phyloP scores from a whole-genome alignment of 1,139 yeast genomes.

The Meyerozyma smithsonii region DNA sequence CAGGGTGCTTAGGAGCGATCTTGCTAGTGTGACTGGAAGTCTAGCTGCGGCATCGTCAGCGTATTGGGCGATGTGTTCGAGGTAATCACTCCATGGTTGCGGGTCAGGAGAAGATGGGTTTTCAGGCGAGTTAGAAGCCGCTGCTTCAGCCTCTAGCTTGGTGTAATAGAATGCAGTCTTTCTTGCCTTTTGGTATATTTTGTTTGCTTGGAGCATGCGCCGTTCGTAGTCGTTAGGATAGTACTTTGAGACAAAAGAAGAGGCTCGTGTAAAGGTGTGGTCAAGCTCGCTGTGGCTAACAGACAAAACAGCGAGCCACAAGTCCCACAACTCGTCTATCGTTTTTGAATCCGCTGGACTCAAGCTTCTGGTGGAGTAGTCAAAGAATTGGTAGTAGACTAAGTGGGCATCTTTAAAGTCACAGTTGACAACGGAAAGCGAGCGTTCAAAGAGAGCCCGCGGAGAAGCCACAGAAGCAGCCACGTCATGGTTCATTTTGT shows the following conservation, averaged over 20 bases:
- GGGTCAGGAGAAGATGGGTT: slow-evolving; percentile 14
- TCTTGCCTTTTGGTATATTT: slow-evolving; percentile 26
- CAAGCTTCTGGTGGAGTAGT: slow-evolving; percentile 14
- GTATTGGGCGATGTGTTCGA: slow-evolving; percentile 23
- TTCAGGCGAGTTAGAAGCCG: slow-evolving; percentile 5
- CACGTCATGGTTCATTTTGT: slow-evolving; percentile 8
- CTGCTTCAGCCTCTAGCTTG: slow-evolving; percentile 15
- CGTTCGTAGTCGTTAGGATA: slow-evolving; percentile 29
- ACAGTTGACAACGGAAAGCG: slow-evolving; percentile 25
- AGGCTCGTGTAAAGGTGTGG: slow-evolving; percentile 38
- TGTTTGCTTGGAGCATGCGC: slow-evolving; percentile 36
- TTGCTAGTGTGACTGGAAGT: background rate
- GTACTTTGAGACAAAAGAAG: slow-evolving; percentile 37
- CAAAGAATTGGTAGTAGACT: slow-evolving; percentile 26
- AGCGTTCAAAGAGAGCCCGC: slow-evolving; percentile 12
- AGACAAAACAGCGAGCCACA: slow-evolving; percentile 4
- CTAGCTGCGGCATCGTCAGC: background rate
- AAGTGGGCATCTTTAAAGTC: slow-evolving; percentile 31
- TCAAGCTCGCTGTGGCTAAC: slow-evolving; percentile 19
- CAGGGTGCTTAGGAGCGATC: background rate
- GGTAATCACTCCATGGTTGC: slow-evolving; percentile 28
- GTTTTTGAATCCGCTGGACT: slow-evolving; percentile 7
- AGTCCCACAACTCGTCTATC: slow-evolving; percentile 15
- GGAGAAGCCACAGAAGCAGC: background rate
- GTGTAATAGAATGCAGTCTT: slow-evolving; percentile 24